A percentile compares a stretch with the other conserved stretches of the same genome.
Evolutionary conservation across 176 grass and related monocot species (phyloP).

Genomic region (Olyra latifolia): DNA sequence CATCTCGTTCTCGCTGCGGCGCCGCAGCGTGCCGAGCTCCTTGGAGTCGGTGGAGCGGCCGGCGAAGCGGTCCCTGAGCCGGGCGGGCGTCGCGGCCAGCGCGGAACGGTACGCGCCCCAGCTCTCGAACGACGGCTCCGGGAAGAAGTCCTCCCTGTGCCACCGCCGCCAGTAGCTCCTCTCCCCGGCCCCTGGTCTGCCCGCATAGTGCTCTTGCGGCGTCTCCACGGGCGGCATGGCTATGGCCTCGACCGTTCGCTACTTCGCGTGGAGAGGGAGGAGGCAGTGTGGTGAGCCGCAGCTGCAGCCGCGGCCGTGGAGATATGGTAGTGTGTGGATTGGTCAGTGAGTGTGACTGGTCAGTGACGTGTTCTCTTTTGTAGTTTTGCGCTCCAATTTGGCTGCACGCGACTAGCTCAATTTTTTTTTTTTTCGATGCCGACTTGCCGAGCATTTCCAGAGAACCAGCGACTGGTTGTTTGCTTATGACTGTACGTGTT

Average conservation of each 20-base stretch:
- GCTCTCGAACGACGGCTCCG: conserved; percentile 86
- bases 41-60: conserved; percentile 63
- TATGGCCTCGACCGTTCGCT: neutral
- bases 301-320: neutral
- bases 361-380: neutral
- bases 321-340: conserved; percentile 17
- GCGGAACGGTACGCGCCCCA: conserved; percentile 68
- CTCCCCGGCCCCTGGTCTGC: neutral
- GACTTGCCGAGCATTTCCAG: too few relatives aligned
- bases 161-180: conserved; percentile 87
- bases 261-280: conserved; percentile 2
- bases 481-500: too few relatives aligned
- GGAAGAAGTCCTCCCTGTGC: conserved; percentile 85
- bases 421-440: too few relatives aligned
- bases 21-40: conserved; percentile 63
- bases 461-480: too few relatives aligned
- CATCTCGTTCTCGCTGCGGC: conserved; percentile 91
- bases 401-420: too few relatives aligned
- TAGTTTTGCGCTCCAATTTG: too few relatives aligned
- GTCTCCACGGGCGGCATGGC: conserved; percentile 21
- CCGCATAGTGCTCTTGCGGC: neutral
- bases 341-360: neutral
- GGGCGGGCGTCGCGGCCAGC: conserved; percentile 33
- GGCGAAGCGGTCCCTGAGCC: conserved; percentile 59
- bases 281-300: conserved; percentile 18